Conservation (phyloP, 2,329 filamentous ascomycete species). For the Colletotrichum cuscutae region DNA sequence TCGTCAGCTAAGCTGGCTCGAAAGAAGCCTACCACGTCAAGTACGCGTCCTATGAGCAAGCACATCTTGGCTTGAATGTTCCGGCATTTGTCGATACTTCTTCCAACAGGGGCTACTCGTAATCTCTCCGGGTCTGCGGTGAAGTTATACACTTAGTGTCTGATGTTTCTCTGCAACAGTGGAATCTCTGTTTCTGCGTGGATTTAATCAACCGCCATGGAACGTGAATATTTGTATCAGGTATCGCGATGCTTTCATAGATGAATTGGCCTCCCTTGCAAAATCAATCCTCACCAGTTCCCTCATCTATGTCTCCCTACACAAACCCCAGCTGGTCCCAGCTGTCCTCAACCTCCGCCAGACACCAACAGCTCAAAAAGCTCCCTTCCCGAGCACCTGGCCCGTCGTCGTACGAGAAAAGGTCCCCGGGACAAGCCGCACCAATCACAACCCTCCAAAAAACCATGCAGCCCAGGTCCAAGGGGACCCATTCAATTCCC, state of each 20-base stretch:
- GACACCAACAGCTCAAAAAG: background rate
- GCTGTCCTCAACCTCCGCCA: too few species aligned
- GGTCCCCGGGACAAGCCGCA: slow-evolving; percentile 13
- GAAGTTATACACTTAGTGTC: too few species aligned
- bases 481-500: background rate
- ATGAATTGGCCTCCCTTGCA: background rate
- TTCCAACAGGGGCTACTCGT: background rate
- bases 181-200: background rate
- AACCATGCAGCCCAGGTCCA: background rate
- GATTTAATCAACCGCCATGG: background rate
- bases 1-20: too few species aligned
- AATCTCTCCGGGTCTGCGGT: background rate
- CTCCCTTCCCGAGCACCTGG: background rate
- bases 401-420: slow-evolving; percentile 14
- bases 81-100: background rate
- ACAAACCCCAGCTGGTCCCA: background rate
- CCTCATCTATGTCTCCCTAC: too few species aligned
- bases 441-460: slow-evolving; percentile 22
- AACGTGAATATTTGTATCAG: background rate
- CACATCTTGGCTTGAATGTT: background rate
- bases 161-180: background rate
- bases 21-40: too few species aligned
- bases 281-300: background rate
- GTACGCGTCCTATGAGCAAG: background rate
- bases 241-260: background rate